A percentile compares a stretch with the other conserved stretches of the same genome.
phyloP scores from a whole-genome alignment of 169 alveolate genomes.

The Babesia caballi region DNA sequence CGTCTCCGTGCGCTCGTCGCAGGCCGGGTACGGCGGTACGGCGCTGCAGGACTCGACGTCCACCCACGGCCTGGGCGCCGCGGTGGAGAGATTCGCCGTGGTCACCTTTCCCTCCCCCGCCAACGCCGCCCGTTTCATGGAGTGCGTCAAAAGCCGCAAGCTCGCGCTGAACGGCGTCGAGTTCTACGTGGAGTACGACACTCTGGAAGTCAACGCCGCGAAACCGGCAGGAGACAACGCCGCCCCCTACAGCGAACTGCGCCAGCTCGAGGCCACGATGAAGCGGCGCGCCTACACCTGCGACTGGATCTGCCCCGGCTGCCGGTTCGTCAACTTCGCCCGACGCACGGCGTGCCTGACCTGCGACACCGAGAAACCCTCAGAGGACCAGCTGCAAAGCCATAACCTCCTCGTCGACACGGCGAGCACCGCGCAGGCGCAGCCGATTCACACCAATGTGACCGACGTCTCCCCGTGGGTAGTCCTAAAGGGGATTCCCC shows the following conservation, averaged over 20 bases:
- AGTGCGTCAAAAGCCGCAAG: slow-evolving; percentile 12
- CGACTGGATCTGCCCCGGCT: slow-evolving; percentile 76
- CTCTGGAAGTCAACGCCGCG: slow-evolving; percentile 47
- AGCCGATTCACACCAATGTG: slow-evolving; percentile 35
- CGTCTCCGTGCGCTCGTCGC: slow-evolving; percentile 6
- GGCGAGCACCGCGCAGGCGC: slow-evolving; percentile 38
- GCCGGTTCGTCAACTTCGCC: slow-evolving; percentile 74
- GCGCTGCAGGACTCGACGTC: background rate
- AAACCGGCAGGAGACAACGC: slow-evolving; percentile 1
- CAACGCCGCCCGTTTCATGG: slow-evolving; percentile 58
- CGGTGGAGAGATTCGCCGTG: slow-evolving; percentile 30
- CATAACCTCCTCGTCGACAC: slow-evolving; percentile 43
- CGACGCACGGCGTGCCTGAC: slow-evolving; percentile 47
- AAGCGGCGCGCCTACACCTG: slow-evolving; percentile 16
- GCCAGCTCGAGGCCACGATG: slow-evolving; percentile 18
- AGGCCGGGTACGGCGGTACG: background rate
- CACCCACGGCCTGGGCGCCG: background rate
- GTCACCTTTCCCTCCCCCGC: slow-evolving; percentile 57
- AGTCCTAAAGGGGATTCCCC: slow-evolving; percentile 41
- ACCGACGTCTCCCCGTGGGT: slow-evolving; percentile 61
- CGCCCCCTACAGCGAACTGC: slow-evolving; percentile 21
- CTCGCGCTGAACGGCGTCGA: slow-evolving; percentile 14
- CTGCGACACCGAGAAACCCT: slow-evolving; percentile 48
- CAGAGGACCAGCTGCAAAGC: slow-evolving; percentile 42
- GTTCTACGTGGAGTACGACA: slow-evolving; percentile 53